These are phyloP conservation scores for Globisporangium emineosum DNA, from an alignment of 352 stramenopile species.

Conservation along the genomic window DNA sequence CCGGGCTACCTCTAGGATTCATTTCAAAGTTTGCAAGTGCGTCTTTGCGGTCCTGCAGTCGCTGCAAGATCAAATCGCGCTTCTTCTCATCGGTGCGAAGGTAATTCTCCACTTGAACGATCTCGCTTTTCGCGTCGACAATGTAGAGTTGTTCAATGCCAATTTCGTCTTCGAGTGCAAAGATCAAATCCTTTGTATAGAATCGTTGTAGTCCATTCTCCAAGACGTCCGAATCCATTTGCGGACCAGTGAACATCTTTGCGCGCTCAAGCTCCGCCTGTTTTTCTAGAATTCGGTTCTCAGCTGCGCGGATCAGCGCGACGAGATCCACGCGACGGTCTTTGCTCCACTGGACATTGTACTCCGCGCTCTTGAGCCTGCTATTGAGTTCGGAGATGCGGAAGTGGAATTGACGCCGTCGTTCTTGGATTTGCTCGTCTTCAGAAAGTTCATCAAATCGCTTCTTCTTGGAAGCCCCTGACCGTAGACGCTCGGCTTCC, in stretches of 20 bases:
- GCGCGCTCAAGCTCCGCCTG: constrained; percentile 73
- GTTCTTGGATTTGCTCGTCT: constrained; percentile 47
- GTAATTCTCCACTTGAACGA: constrained; percentile 69
- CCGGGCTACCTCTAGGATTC: constrained; percentile 21
- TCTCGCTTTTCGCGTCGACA: constrained; percentile 67
- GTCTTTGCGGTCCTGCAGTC: constrained; percentile 37
- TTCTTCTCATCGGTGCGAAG: constrained; percentile 54
- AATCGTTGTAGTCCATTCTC: constrained; percentile 72
- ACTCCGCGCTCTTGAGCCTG: constrained; percentile 56
- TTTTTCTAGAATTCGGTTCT: constrained; percentile 73
- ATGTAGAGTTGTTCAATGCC: constrained; percentile 87
- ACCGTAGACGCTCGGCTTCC: constrained; percentile 11
- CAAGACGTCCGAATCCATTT: constrained; percentile 82
- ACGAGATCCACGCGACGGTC: constrained; percentile 68
- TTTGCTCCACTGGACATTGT: constrained; percentile 80
- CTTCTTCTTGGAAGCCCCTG: constrained; percentile 19
- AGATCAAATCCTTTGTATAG: constrained; percentile 70
- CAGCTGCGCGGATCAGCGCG: constrained; percentile 58
- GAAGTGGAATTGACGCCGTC: constrained; percentile 75
- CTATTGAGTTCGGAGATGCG: constrained; percentile 56
- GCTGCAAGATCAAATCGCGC: constrained; percentile 24
- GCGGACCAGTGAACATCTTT: constrained; percentile 54
- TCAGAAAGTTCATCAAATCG: constrained; percentile 51
- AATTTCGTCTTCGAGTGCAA: constrained; percentile 76
- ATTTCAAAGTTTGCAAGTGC: constrained; percentile 51